Base-by-base conservation (phyloP, 148 eudicot species). In the Chenopodium suecicum region DNA sequence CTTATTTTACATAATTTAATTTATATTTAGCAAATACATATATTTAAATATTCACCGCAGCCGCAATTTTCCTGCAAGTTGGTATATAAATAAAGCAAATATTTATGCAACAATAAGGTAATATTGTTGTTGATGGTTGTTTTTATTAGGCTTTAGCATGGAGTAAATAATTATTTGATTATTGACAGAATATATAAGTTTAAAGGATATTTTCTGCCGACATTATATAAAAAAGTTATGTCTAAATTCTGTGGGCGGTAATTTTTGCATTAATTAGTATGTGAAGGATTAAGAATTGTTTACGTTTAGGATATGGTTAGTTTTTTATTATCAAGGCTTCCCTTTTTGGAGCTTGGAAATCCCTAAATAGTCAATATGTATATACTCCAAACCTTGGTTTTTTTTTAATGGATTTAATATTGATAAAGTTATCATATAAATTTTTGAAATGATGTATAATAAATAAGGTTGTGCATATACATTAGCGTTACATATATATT, bases 1-100 rank as follows among this genome's bases (percentile, higher is more conserved):
- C 54, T 23, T 25, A 46, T 41, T 71, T 73, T 47, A 12, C 29
- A 9, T 5, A 25, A 1, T 27, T 66, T 12, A 34, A 2, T 34
- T 66, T 66, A 60, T 6, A 41, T 34, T 77, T 8, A 62, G 52
- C 56, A 31, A 29, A 74, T 6, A 41, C 0, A 74, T 17, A 50
- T 13, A 22, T 46, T 60, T 56, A 4, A 46, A 60, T 60, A 47
- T 7, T 63, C 65, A 20, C 19, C 41, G 1, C 71, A 79, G 81
- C 85, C 81, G 85, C 85, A 83, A 78, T 78, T 78, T 64, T 78
- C 23, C 34, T 48, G 27, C 82, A 64, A 71, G 2, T 72, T 71
- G 79, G n/a, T 44, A 2, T 4, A 23, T 14, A 69, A n/a, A 82
- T 14, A 68, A 31, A 54, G 44, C 44, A 41, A 29, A 4, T 29